Evolutionary conservation across 352 stramenopile genomes (phyloP), one percentile per base, ranked within the genome.

Genomic region (Achlya hypogyna): DNA sequence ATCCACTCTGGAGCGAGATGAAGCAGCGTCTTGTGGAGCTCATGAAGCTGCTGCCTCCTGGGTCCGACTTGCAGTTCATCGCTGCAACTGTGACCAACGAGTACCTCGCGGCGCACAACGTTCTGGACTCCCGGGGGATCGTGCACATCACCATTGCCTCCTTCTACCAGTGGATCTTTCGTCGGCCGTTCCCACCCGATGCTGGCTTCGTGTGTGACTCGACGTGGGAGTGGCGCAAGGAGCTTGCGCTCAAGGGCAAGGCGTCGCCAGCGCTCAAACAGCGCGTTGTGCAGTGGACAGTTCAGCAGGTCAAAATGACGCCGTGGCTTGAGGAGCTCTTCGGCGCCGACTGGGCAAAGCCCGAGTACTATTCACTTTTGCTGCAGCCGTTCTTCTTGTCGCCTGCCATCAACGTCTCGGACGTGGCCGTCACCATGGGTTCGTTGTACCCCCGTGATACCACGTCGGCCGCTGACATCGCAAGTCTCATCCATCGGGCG

Each of bases 141-240:
- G 23, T 16, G 9, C 52, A 28, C 35, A 51, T 64, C 5, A 51
- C 28, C 9, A 28, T 64, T 12, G 54, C 54, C 2, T 16, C 54
- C 5, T 64, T 64, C 22, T 64, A 51, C 54, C 35, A 64, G 23
- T 64, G 54, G 54, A 64, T 64, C 35, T 64, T 64, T 32, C 4
- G 18, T 9, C 20, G 20, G 14, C 6, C 32, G 0, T 45, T 64
- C 22, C 54, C 54, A 14, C 12, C 6, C n/a, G 18, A 28, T 10
- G 20, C 22, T n/a, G 2, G 12, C 20, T 64, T 64, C 22, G 38
- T 64, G 32, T 52, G 34, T 14, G 32, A 45, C 12, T 35, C 54
- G 23, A 52, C 54, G 10, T 64, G 54, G 54, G 54, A 64, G 28
- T 51, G 31, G 54, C 54, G 54, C 35, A 64, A 64, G 25, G 8